Evolutionary conservation across 257 asterid species (phyloP).

Genomic region (Forsythia suspensa): DNA sequence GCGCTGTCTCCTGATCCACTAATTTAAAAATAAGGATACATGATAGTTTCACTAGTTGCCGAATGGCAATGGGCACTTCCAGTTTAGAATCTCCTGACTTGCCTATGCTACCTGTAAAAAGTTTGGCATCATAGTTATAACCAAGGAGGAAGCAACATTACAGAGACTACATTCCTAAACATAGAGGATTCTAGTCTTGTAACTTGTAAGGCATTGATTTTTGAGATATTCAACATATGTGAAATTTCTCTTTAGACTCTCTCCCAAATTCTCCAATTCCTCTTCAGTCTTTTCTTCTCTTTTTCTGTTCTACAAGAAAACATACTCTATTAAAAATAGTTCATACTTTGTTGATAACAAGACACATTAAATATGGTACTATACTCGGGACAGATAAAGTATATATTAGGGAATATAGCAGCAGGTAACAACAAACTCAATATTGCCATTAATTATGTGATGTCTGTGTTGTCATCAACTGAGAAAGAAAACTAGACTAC

Average conservation of each 20-base stretch:
- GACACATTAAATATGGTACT: no score
- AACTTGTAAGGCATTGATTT: no score
- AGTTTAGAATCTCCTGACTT: slow-evolving; percentile 89
- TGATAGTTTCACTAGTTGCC: slow-evolving; percentile 97
- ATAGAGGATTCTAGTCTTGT: not conserved
- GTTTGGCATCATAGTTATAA: slow-evolving; percentile 1
- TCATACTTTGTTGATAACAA: no score
- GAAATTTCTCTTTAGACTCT: no score
- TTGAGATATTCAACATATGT: no score
- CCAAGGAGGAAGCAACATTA: not conserved
- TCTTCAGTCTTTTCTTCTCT: no score
- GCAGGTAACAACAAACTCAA: not conserved
- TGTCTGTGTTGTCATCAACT: not conserved
- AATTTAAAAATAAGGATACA: slow-evolving; percentile 97
- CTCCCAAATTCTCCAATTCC: no score
- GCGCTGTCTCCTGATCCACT: slow-evolving; percentile 98
- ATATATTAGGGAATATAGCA: not conserved
- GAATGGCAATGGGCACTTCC: slow-evolving; percentile 96
- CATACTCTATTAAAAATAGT: no score
- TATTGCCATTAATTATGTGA: not conserved
- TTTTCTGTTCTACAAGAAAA: no score
- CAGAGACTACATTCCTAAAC: not conserved
- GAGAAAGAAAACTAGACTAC: not conserved
- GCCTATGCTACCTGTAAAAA: slow-evolving; percentile 96
- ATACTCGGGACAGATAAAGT: no score